Evolutionary conservation across 768 basidiomycete species (phyloP).

Genomic region (Amanita jacksonii): DNA sequence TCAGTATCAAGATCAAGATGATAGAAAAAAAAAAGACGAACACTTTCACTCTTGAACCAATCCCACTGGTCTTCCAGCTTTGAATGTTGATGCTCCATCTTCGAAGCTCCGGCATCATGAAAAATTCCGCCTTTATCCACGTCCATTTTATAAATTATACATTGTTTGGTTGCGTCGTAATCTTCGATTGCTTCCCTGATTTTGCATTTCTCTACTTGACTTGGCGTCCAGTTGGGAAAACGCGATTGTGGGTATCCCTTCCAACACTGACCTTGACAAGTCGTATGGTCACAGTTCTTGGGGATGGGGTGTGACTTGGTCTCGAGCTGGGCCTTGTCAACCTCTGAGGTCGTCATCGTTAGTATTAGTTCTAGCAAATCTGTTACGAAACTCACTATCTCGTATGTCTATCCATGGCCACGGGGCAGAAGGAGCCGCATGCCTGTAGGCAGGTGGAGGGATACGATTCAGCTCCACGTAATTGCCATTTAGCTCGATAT

Average conservation of each 20-base stretch:
- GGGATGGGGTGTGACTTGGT: constrained; percentile 29
- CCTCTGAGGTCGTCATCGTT: background rate
- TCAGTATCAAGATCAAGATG: background rate
- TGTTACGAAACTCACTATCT: constrained; percentile 21
- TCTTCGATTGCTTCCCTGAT: constrained; percentile 26
- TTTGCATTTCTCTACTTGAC: constrained; percentile 32
- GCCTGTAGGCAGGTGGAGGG: constrained; percentile 31
- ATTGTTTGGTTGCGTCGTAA: constrained; percentile 18
- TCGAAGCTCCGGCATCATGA: constrained; percentile 17
- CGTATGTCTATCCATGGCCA: constrained; percentile 38
- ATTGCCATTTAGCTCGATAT: background rate
- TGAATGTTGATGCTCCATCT: constrained; percentile 10
- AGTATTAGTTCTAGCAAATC: background rate
- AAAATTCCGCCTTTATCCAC: constrained; percentile 27
- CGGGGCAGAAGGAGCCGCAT: constrained; percentile 38
- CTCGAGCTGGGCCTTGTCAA: constrained; percentile 26
- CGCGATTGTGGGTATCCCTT: constrained; percentile 32
- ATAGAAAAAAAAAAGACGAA: constrained; percentile 16
- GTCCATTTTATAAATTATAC: constrained; percentile 31
- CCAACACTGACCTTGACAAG: constrained; percentile 30
- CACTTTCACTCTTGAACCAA: constrained; percentile 20
- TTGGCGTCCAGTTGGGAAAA: constrained; percentile 49
- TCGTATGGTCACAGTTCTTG: constrained; percentile 24
- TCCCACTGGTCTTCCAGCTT: constrained; percentile 26
- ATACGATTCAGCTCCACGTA: constrained; percentile 6